Percentiles rank a stretch among this genome's conserved stretches.
Conservation (phyloP, 768 basidiomycete genomes). For the Russula emetica region DNA sequence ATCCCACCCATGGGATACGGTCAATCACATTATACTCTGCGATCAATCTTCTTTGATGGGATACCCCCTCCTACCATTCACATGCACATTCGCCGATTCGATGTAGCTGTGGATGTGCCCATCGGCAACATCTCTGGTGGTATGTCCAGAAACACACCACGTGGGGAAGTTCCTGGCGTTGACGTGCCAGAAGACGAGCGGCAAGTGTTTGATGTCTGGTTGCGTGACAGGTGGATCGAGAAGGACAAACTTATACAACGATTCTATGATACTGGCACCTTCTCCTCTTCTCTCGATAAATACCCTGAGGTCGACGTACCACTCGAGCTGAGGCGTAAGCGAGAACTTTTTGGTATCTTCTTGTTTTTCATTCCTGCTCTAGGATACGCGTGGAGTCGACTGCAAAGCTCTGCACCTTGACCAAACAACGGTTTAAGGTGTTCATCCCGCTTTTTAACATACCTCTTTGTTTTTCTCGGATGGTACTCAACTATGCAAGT, state of each 20-base stretch:
- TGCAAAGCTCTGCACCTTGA: conserved; percentile 1
- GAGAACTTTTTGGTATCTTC: conserved; percentile 64
- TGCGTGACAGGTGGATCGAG: conserved; percentile 72
- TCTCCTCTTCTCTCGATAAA: conserved; percentile 34
- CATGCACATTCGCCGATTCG: conserved; percentile 79
- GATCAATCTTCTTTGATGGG: conserved; percentile 79
- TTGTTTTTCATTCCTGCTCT: conserved; percentile 63
- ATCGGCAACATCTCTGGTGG: conserved; percentile 54
- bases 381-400: conserved; percentile 43
- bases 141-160: conserved; percentile 34
- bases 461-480: background rate
- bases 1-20: conserved; percentile 78
- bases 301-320: conserved; percentile 49
- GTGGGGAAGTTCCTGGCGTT: conserved; percentile 34
- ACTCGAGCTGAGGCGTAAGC: conserved; percentile 47
- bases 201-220: conserved; percentile 72
- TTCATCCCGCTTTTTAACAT: background rate
- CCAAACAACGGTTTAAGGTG: background rate
- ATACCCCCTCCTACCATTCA: conserved; percentile 82
- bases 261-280: conserved; percentile 53
- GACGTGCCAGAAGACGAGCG: conserved; percentile 36
- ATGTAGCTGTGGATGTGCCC: conserved; percentile 62
- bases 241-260: conserved; percentile 78
- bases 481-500: background rate
- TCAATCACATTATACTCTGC: conserved; percentile 83